Percentiles rank a stretch among this genome's conserved stretches.
Evolutionary conservation across 805 yeast genomes (phyloP).

Genomic region (Cyberlindnera xishuangbannaensis): DNA sequence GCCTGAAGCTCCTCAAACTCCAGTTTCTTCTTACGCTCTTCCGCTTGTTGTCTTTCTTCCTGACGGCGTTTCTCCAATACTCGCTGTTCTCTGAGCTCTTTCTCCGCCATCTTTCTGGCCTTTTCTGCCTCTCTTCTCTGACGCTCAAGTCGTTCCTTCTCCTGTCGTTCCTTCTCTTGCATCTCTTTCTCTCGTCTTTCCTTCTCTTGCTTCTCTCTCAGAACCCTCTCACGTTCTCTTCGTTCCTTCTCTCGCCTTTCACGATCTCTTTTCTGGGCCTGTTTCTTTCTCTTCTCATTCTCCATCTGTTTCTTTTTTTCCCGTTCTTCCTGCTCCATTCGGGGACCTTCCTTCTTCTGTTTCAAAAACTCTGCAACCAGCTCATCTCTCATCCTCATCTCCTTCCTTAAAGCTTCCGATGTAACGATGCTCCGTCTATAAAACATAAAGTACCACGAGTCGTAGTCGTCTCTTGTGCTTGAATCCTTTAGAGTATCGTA

Average conservation of each 20-base stretch:
- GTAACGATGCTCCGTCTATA: slow-evolving; percentile 10
- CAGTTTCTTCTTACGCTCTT: not conserved
- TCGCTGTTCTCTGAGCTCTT: slow-evolving; percentile 3
- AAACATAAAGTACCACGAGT: slow-evolving; percentile 14
- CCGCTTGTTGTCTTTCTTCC: slow-evolving; percentile 7
- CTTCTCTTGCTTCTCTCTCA: slow-evolving; percentile 2
- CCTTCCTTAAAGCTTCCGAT: slow-evolving; percentile 4
- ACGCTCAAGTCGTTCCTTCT: slow-evolving; percentile 1
- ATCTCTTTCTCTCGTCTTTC: slow-evolving; percentile 1
- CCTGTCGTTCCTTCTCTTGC: not conserved
- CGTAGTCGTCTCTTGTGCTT: slow-evolving; percentile 3
- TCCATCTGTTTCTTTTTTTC: slow-evolving; percentile 1
- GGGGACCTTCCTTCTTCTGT: too few species aligned
- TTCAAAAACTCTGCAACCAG: slow-evolving; percentile 1
- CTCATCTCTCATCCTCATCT: slow-evolving; percentile 1
- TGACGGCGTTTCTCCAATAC: slow-evolving; percentile 13
- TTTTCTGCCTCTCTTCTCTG: slow-evolving; percentile 1
- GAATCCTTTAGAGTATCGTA: slow-evolving; percentile 13
- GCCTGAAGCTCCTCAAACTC: slow-evolving; percentile 5
- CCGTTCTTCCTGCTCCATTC: not conserved
- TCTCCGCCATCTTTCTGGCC: not conserved
- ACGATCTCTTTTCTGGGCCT: slow-evolving; percentile 2
- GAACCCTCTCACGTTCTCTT: not conserved
- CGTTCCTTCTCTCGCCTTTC: slow-evolving; percentile 1
- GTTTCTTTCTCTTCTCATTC: slow-evolving; percentile 2